A percentile compares a stretch with the other conserved stretches of the same genome.
Evolutionary conservation across 2,329 filamentous ascomycete species (phyloP).

Genomic region (Geosmithia putterillii): DNA sequence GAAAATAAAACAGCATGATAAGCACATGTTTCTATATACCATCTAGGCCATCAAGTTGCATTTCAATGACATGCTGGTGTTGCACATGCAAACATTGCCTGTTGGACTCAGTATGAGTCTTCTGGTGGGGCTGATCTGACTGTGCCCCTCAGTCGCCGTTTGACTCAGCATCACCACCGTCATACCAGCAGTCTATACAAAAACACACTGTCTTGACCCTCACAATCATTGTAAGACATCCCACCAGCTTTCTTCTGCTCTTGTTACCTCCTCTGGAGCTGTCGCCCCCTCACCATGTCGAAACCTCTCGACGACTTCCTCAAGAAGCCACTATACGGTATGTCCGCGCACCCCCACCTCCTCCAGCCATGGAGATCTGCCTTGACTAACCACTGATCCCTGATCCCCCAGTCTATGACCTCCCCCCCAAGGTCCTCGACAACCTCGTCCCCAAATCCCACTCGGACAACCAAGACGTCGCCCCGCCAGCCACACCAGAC

Average conservation of each 20-base stretch:
- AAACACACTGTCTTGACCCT: no score
- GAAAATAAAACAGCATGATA: no score
- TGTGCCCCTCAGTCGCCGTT: background rate
- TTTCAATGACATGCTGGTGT: no score
- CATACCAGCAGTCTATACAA: no score
- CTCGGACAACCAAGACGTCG: constrained; percentile 15
- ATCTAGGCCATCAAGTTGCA: no score
- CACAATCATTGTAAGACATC: no score
- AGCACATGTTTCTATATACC: no score
- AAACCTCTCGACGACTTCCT: constrained; percentile 32
- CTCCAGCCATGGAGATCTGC: background rate
- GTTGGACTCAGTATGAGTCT: background rate
- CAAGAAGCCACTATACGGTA: constrained; percentile 39
- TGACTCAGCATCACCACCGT: background rate
- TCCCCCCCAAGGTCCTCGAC: constrained; percentile 61
- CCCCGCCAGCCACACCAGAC: constrained; percentile 7
- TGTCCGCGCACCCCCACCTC: constrained; percentile 4
- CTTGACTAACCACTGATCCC: background rate
- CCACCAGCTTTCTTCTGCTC: no score
- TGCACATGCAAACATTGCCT: no score
- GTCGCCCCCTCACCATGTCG: constrained; percentile 17
- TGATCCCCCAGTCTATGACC: constrained; percentile 57
- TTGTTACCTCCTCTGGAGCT: no score
- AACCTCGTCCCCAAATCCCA: constrained; percentile 44
- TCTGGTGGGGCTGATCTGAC: background rate